Base-by-base conservation (phyloP, 176 grass and related monocot genomes). In the Microstegium vimineum region DNA sequence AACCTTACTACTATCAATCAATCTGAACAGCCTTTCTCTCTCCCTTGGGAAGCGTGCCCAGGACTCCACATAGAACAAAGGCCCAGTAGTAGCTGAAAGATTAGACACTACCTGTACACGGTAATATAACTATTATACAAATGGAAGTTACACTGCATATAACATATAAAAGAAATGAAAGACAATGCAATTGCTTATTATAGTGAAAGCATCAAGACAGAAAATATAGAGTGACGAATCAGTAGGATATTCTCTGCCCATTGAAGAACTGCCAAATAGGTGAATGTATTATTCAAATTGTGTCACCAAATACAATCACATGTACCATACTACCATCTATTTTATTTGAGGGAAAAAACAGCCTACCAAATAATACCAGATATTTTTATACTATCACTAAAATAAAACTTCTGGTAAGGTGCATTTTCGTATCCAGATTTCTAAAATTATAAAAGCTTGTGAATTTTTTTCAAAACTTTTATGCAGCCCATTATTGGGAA, bases 1-100 rank as follows among this genome's bases (percentile, higher is more conserved):
- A 83, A 93, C 95, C 92, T 98, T 95, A 81, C 92, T 95, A 42
- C 79, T 88, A 86, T 91, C 79, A 66, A 98, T 95, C 85, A 98
- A 66, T 88, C 84, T 89, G 79, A 94, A 95, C 14, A 98, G 57
- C 10, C 89, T 83, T 61, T 93, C 84, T 86, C 92, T 98, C 64
- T 98, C 95, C 89, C 90, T 90, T 34, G 90, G 92, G 83, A 98
- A 95, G 68, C 72, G 84, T 77, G 88, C 88, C 95, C 95, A 98
- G 10, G 92, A 87, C 82, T 98, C 95, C 38, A 87, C 84, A 72
- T 87, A 90, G 78, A 98, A 92, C 38, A 95, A 79, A 66, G 92
- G 92, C 38, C 66, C 78, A 82, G 87, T 92, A 15, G 84, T 91
- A 22, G 90, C 92, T 84, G 92, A 95, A 89, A 98, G 84, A 94